A percentile compares a stretch with the other conserved stretches of the same genome.
Evolutionary conservation across 2,329 filamentous ascomycete species (phyloP).

Genomic region (Beauveria pseudobassiana): DNA sequence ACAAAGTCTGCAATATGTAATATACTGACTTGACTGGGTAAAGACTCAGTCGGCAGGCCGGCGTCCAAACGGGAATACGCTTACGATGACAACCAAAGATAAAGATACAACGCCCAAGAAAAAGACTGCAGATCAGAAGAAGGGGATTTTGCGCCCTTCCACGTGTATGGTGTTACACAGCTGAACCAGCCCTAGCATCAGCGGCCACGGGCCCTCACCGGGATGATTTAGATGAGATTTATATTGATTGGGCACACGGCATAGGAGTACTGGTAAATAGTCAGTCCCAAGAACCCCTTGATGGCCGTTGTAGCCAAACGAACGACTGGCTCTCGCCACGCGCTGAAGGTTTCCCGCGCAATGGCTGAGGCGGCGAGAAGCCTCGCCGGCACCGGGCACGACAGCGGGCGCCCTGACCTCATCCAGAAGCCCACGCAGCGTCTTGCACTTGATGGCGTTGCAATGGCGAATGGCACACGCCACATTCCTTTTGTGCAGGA

Average conservation of each 20-base stretch:
- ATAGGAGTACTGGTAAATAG: not conserved
- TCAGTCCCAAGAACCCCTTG: not conserved
- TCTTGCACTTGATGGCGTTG: too few species aligned
- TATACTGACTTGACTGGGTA: too few species aligned
- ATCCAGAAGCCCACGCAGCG: too few species aligned
- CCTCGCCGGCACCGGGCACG: too few species aligned
- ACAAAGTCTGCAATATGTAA: not conserved
- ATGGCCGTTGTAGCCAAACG: not conserved
- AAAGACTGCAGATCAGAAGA: not conserved
- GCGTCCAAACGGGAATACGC: not conserved
- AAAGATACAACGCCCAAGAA: not conserved
- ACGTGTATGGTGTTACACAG: conserved; percentile 2
- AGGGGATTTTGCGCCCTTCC: not conserved
- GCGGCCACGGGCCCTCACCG: not conserved
- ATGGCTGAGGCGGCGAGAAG: not conserved
- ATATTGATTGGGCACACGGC: not conserved
- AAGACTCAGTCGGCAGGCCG: not conserved
- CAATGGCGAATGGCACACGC: too few species aligned
- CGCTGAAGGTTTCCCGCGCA: not conserved
- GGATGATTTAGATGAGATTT: not conserved
- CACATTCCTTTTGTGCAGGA: too few species aligned
- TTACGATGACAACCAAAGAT: not conserved
- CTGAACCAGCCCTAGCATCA: not conserved
- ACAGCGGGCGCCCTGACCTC: too few species aligned
- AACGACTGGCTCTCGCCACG: not conserved